These are phyloP conservation scores for Phaeophleospora eucalypticola DNA, from an alignment of 2,329 filamentous ascomycete genomes.

Conservation along the genomic window DNA sequence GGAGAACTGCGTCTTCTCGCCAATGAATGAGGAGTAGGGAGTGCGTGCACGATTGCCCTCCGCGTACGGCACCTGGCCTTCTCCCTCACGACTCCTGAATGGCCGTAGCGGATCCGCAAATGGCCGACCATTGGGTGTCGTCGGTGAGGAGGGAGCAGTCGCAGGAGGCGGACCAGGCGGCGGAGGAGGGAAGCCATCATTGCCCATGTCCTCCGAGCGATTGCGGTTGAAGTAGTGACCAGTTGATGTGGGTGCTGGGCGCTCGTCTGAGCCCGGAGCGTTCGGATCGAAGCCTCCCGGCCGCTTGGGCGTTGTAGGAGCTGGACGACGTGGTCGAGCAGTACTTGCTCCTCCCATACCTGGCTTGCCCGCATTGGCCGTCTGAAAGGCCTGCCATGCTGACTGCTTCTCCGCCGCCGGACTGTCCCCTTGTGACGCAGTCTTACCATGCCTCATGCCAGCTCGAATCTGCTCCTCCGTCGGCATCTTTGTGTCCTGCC, in stretches of 20 bases:
- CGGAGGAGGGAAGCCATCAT: slow-evolving; percentile 29
- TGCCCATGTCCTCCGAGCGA: slow-evolving; percentile 28
- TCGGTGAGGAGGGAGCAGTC: slow-evolving; percentile 20
- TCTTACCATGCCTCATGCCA: slow-evolving; percentile 31
- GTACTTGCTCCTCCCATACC: slow-evolving; percentile 34
- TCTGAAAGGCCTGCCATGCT: slow-evolving; percentile 34
- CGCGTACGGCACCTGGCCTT: slow-evolving; percentile 39
- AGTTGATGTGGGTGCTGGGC: slow-evolving; percentile 42
- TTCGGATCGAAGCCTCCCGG: slow-evolving; percentile 54
- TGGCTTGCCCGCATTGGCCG: slow-evolving; percentile 23
- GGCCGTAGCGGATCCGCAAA: slow-evolving; percentile 35
- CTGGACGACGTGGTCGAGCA: slow-evolving; percentile 33
- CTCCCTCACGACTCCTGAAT: slow-evolving; percentile 30
- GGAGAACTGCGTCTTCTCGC: slow-evolving; percentile 56
- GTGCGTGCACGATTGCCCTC: slow-evolving; percentile 49
- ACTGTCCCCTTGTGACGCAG: slow-evolving; percentile 14
- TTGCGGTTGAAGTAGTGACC: slow-evolving; percentile 27
- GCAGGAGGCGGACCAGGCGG: slow-evolving; percentile 39
- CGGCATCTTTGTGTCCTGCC: slow-evolving; percentile 33
- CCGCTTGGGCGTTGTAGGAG: slow-evolving; percentile 43
- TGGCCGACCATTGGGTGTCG: slow-evolving; percentile 33
- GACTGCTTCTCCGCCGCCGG: slow-evolving; percentile 31
- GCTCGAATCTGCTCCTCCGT: slow-evolving; percentile 35
- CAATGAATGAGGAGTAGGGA: slow-evolving; percentile 51
- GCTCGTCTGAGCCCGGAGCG: slow-evolving; percentile 57